Evolutionary conservation across 805 yeast species (phyloP).

Genomic region (Cyberlindnera misumaiensis): DNA sequence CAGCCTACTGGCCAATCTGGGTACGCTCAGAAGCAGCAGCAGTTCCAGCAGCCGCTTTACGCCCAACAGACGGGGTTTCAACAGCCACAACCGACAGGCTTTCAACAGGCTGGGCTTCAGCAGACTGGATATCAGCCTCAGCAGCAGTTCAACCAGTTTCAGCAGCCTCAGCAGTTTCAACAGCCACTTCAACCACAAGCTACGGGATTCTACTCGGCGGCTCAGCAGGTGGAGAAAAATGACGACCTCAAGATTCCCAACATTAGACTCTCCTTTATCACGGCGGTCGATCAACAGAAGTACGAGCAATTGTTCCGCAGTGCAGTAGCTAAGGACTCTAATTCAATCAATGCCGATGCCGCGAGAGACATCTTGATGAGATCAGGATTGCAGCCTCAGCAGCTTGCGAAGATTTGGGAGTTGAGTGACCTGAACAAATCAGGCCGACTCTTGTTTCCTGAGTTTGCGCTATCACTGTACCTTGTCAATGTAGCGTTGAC

Average conservation of each 20-base stretch:
- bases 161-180: conserved; percentile 24
- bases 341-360: conserved; percentile 54
- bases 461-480: conserved; percentile 87
- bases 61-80: conserved; percentile 6
- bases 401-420: conserved; percentile 84
- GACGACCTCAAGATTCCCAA: conserved; percentile 58
- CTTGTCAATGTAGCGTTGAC: conserved; percentile 70
- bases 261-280: conserved; percentile 77
- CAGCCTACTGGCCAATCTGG: conserved; percentile 10
- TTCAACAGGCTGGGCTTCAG: conserved; percentile 16
- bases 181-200: conserved; percentile 31
- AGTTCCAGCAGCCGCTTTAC: conserved; percentile 14
- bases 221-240: conserved; percentile 36
- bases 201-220: conserved; percentile 32
- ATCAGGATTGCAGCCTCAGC: conserved; percentile 68
- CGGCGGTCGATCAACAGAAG: conserved; percentile 78
- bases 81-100: conserved; percentile 25
- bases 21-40: conserved; percentile 7
- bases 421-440: conserved; percentile 83
- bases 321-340: conserved; percentile 52
- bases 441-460: conserved; percentile 85
- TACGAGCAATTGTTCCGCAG: conserved; percentile 80
- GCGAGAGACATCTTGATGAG: conserved; percentile 76
- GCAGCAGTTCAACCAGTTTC: conserved; percentile 8
- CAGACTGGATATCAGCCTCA: conserved; percentile 19